Base-by-base conservation (phyloP, 1,284 basidiomycete species). In the Irpex rosettiformis region DNA sequence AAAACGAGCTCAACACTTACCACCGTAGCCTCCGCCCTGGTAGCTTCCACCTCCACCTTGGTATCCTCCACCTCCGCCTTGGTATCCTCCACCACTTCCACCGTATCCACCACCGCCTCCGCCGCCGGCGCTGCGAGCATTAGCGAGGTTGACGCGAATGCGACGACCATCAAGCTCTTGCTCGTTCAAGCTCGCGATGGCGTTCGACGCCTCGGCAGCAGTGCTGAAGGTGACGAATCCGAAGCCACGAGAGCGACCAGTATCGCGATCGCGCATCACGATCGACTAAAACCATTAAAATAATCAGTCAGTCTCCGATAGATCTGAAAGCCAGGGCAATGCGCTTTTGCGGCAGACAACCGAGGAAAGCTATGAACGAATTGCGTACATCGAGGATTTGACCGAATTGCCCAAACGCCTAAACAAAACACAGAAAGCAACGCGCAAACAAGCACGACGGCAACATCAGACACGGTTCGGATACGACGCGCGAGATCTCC, bases 211-310 rank as follows among this genome's bases (percentile, higher is more conserved):
- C 76, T 97, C 93, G 28, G 72, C 62, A 6, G 67, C 28, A 40
- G 69, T 72, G 68, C 77, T 76, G 77, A 82, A 94, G 63, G 93
- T 95, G 67, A 98, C 94, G 76, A 97, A 97, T 63, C 95, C 95
- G 75, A 98, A 98, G 72, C 95, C 93, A 70, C 95, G 93, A 67
- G 94, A 96, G 72, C 94, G 93, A 66, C 93, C 92, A 64, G 95
- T 96, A 73, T 96, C 94, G 71, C 94, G 93, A 80, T 97, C 95
- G 80, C 94, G 92, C 94, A 96, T 96, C 78, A 97, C 94, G 75
- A 94, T 93, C 69, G 89, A 91, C 92, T 94, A 65, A 72, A 56
- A 56, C 47, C 18, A 58, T 16, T 54, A 52, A 49, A 62, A 67
- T 16, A 64, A 64, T 62, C n/a, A 75, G 75, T 65, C 56, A 61